phyloP scores from a whole-genome alignment of 2,329 filamentous ascomycete species.

The Fusarium graminum region DNA sequence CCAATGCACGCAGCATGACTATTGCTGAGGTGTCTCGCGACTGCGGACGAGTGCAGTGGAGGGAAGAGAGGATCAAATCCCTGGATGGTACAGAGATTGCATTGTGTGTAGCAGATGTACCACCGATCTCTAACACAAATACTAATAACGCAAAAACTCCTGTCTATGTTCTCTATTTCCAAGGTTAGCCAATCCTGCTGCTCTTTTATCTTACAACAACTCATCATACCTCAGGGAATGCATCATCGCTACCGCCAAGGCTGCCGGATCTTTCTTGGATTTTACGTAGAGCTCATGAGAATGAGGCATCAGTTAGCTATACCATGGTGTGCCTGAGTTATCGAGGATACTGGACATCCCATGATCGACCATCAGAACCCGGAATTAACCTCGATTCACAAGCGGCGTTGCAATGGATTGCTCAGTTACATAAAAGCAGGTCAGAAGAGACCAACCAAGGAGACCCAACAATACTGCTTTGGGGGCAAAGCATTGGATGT shows the following conservation, averaged over 20 bases:
- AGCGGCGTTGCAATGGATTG: conserved; percentile 74
- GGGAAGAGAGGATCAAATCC: conserved; percentile 70
- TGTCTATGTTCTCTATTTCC: conserved; percentile 60
- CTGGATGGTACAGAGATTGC: conserved; percentile 75
- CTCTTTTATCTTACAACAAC: background rate
- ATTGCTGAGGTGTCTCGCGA: conserved; percentile 72
- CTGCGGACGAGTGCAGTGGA: conserved; percentile 75
- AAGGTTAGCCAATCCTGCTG: conserved; percentile 40
- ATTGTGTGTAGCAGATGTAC: conserved; percentile 66
- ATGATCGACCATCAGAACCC: conserved; percentile 75
- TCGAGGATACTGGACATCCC: conserved; percentile 83
- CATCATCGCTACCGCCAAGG: conserved; percentile 69
- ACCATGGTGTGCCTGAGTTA: conserved; percentile 71
- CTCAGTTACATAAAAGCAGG: conserved; percentile 54
- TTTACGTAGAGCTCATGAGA: conserved; percentile 60
- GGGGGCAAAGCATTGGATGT: conserved; percentile 83
- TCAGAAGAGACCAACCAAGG: conserved; percentile 25
- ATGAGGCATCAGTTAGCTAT: conserved; percentile 54
- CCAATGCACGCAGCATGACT: conserved; percentile 75
- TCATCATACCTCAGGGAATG: conserved; percentile 62
- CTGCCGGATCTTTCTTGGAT: conserved; percentile 68
- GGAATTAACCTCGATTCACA: conserved; percentile 78
- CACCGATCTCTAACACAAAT: conserved; percentile 10
- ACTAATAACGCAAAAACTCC: conserved; percentile 40
- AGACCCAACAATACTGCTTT: conserved; percentile 68